Evolutionary conservation across 208 protist species (phyloP).

Genomic region (Phytomonas francai): DNA sequence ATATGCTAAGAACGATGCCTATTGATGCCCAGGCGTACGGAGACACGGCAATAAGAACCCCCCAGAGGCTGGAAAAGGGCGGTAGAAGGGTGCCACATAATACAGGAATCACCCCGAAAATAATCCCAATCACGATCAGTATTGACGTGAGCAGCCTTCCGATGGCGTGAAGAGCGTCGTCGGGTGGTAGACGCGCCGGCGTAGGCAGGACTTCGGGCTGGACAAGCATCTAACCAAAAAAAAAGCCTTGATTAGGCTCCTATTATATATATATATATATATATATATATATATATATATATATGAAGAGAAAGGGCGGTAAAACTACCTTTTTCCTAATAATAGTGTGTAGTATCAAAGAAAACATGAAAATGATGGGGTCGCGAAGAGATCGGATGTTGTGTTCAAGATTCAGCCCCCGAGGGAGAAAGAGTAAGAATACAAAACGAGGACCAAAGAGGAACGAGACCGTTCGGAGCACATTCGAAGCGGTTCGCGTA

Average conservation of each 20-base stretch:
- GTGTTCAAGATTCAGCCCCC: too few species aligned
- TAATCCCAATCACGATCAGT: constrained; percentile 43
- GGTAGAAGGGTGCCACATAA: constrained; percentile 77
- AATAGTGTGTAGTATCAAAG: too few species aligned
- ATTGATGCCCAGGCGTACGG: constrained; percentile 76
- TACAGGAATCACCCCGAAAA: constrained; percentile 68
- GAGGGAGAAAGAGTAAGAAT: too few species aligned
- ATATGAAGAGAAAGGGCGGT: not conserved
- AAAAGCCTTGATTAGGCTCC: not conserved
- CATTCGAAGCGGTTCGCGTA: too few species aligned
- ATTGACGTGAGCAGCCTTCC: constrained; percentile 35
- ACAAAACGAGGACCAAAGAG: too few species aligned
- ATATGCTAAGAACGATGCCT: constrained; percentile 72
- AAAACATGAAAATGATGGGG: not conserved
- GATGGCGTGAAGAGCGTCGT: constrained; percentile 67
- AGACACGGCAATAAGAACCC: constrained; percentile 48
- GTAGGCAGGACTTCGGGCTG: constrained; percentile 76
- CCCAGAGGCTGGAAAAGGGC: constrained; percentile 74
- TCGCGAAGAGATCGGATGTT: too few species aligned
- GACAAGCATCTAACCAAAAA: constrained; percentile 45
- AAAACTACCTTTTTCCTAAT: not conserved
- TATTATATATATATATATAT: not conserved
- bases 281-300: constrained; percentile 1
- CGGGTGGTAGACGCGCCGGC: constrained; percentile 63
- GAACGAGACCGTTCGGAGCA: too few species aligned